Evolutionary conservation across 768 basidiomycete species (phyloP).

Genomic region (Clitopilus hobsonii): DNA sequence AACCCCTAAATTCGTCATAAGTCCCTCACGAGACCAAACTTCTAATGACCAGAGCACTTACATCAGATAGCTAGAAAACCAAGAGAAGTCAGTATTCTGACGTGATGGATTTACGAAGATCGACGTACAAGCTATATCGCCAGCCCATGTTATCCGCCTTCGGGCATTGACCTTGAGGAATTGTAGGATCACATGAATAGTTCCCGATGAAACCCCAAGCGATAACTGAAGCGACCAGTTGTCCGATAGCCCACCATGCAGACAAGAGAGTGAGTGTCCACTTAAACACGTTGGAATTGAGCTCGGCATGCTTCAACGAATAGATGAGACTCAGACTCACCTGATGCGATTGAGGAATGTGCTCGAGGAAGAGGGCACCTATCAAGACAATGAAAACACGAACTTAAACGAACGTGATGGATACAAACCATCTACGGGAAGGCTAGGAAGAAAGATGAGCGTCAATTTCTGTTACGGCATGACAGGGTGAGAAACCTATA

Average conservation of each 20-base stretch:
- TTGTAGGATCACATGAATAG: conserved; percentile 41
- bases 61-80: conserved; percentile 31
- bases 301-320: not conserved
- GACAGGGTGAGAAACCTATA: conserved; percentile 9
- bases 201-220: conserved; percentile 54
- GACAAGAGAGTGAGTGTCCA: conserved; percentile 54
- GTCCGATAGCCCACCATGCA: conserved; percentile 48
- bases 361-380: conserved; percentile 41
- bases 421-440: conserved; percentile 43
- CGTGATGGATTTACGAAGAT: conserved; percentile 6
- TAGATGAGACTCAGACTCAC: conserved; percentile 13
- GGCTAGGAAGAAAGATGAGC: conserved; percentile 21
- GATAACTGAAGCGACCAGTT: conserved; percentile 45
- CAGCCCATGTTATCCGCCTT: conserved; percentile 54
- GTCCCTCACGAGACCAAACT: not conserved
- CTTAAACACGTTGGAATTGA: conserved; percentile 16
- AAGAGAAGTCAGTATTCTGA: not conserved
- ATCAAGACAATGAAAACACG: not conserved
- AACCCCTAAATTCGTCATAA: conserved; percentile 26
- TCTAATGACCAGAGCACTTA: conserved; percentile 15
- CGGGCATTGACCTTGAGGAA: conserved; percentile 33
- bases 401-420: not conserved
- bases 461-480: conserved; percentile 12
- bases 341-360: conserved; percentile 38
- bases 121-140: conserved; percentile 47